Base-by-base conservation (phyloP, 225 moss, liverwort and hornwort species). In the Physcomitrium patens region DNA sequence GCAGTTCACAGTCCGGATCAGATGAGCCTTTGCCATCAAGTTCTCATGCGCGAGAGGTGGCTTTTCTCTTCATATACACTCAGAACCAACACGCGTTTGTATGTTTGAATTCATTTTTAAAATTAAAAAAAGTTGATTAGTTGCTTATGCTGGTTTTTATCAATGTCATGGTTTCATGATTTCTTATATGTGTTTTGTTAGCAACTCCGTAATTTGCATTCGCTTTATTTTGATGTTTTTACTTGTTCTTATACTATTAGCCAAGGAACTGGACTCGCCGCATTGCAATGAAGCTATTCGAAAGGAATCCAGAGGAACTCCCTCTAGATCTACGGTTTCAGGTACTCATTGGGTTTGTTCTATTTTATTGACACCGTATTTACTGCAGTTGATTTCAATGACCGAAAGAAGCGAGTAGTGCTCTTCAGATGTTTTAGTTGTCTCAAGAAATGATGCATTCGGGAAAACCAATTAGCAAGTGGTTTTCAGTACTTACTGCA, bases 241-340 rank as follows among this genome's bases (percentile, higher is more conserved):
- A 6, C n/a, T 15, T 64, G 12, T 51, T 18, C 24, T 70, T 24
- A 26, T 65, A 43, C 17, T 17, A 62, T 37, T 50, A 53, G 23
- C 61, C 73, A 67, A 75, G 80, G 78, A 85, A 85, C 10, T 84
- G 86, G 7, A 87, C 89, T 41, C 86, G 89, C 17, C 81, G 83
- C 70, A 91, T 91, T 77, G 81, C 86, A 20, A 72, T 91, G 67
- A 91, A 91, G 70, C 68, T 91, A 7, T 91, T 91, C 67, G 86
- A 91, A 28, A 81, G 79, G 71, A 81, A 78, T 23, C 91, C 91
- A 13, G 91, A 85, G 73, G 89, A 91, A 49, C 78, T 91, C 8
- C 91, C 91, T 20, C 78, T 75, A 48, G 67, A 80, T 37, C 70
- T 91, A 9, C 87, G 90, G 10, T 74, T 79, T 51, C 81, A 89